A percentile compares a stretch with the other conserved stretches of the same genome.
These are phyloP conservation scores for Fusarium algeriense DNA, from an alignment of 2,329 filamentous ascomycete species.

Conservation along the genomic window DNA sequence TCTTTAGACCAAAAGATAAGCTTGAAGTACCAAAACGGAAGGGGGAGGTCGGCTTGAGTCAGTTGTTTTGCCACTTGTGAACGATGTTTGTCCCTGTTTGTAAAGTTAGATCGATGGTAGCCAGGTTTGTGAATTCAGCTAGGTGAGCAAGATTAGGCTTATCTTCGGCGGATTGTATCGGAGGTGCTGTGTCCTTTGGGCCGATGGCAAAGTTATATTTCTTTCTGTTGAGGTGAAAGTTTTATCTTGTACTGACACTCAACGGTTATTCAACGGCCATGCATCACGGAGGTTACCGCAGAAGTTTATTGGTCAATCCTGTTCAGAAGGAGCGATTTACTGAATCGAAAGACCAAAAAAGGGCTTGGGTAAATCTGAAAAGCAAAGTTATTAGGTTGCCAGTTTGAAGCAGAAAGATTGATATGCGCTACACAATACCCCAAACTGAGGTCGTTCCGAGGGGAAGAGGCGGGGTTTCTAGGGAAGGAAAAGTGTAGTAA, in stretches of 20 bases:
- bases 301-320: background rate
- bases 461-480: background rate
- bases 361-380: background rate
- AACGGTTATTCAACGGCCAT: background rate
- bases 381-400: background rate
- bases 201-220: background rate
- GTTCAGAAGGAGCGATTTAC: background rate
- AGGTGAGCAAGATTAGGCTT: background rate
- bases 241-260: background rate
- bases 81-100: background rate
- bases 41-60: conserved; percentile 16
- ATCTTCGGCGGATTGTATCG: background rate
- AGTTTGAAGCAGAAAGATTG: background rate
- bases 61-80: conserved; percentile 20
- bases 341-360: background rate
- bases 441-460: background rate
- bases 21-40: conserved; percentile 17
- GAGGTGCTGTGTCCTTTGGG: background rate
- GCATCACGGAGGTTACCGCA: background rate
- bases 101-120: background rate
- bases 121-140: background rate
- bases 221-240: background rate
- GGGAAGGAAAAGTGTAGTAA: background rate
- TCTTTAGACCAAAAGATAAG: conserved; percentile 4
- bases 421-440: background rate